phyloP scores from a whole-genome alignment of 179 eudicot species.

The Sideroxylon spinosum region DNA sequence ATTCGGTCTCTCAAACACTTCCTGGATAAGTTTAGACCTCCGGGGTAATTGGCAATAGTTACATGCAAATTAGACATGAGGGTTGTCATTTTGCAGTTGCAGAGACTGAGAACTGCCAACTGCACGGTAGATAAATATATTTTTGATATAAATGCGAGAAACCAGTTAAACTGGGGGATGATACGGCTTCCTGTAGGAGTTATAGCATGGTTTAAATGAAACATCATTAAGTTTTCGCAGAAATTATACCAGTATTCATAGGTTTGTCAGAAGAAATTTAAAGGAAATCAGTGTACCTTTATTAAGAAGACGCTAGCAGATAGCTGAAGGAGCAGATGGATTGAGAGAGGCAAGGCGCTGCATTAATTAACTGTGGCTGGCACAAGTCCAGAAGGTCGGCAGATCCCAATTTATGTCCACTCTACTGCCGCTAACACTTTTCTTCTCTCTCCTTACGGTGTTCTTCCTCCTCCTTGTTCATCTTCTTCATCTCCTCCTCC shows the following conservation, averaged over 20 bases:
- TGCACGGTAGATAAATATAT: background rate
- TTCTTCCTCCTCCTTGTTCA: background rate
- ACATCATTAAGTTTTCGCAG: background rate
- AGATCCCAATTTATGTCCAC: background rate
- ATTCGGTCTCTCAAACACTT: too few species aligned
- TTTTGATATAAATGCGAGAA: background rate
- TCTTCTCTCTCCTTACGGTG: background rate
- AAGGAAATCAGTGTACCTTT: constrained; percentile 11
- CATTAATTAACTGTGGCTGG: background rate
- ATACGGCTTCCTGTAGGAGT: background rate
- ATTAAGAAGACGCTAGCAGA: background rate
- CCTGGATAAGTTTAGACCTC: background rate
- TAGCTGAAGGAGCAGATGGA: background rate
- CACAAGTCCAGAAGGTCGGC: background rate
- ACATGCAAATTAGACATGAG: background rate
- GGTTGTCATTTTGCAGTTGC: background rate
- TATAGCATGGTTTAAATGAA: background rate
- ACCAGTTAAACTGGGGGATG: background rate
- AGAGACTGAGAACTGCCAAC: background rate
- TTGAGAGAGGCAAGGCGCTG: background rate
- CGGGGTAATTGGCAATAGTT: background rate
- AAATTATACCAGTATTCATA: background rate
- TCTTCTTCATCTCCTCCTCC: background rate
- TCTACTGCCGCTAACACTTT: background rate
- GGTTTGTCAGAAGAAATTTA: background rate